Evolutionary conservation across 441 rosid species (phyloP).

Genomic region (Pelargonium cotyledonis): DNA sequence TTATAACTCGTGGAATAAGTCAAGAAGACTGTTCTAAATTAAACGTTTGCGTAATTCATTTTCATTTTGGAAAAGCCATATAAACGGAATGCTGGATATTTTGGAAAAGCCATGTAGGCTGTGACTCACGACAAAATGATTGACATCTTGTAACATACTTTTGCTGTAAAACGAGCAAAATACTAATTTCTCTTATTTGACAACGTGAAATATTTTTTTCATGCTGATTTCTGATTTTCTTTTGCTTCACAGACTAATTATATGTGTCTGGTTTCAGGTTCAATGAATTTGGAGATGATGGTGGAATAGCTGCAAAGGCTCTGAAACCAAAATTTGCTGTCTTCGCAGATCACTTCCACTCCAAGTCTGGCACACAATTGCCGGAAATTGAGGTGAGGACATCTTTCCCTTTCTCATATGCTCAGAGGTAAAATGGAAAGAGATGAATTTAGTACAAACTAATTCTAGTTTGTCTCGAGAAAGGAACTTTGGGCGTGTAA

Average conservation of each 20-base stretch:
- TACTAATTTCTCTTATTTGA: neutral
- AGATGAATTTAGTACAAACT: neutral
- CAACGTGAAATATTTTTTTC: neutral
- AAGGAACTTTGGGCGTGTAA: neutral
- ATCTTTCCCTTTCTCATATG: neutral
- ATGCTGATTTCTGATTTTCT: neutral
- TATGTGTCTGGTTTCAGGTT: neutral
- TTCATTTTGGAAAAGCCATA: neutral
- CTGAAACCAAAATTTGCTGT: constrained; percentile 6
- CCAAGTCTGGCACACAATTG: neutral
- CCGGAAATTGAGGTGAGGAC: constrained; percentile 8
- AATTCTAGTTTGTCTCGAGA: neutral
- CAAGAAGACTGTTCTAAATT: neutral
- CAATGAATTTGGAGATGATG: constrained; percentile 14
- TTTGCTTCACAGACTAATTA: neutral
- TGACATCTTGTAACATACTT: no score
- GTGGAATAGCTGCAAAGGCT: constrained; percentile 5
- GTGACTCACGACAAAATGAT: neutral
- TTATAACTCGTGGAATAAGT: neutral
- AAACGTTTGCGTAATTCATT: neutral
- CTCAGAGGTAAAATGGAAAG: neutral
- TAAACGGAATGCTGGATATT: neutral
- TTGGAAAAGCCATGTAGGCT: neutral
- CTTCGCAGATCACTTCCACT: neutral
- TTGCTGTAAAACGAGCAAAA: no score